These are phyloP conservation scores for Cystobasidium tubakii DNA, from an alignment of 768 basidiomycete genomes.

Conservation along the genomic window DNA sequence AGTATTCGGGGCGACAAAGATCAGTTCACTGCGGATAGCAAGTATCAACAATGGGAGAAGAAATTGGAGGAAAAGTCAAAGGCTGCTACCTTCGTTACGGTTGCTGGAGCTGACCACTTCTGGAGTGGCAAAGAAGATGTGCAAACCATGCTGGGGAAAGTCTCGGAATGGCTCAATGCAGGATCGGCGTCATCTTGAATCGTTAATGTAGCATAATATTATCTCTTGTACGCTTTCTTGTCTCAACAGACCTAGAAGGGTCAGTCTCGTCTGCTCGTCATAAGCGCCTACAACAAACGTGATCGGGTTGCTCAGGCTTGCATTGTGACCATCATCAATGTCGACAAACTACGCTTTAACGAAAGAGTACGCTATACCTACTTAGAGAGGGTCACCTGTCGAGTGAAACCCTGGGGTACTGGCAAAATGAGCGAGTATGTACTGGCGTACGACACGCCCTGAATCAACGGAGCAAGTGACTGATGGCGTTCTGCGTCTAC, in stretches of 20 bases:
- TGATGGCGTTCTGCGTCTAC: not conserved
- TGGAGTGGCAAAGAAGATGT: conserved; percentile 34
- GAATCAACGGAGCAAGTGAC: not conserved
- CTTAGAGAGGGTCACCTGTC: not conserved
- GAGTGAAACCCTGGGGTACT: not conserved
- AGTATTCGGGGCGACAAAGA: conserved; percentile 39
- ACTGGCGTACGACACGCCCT: not conserved
- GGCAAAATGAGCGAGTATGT: conserved; percentile 29
- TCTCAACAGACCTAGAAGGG: too few relatives aligned
- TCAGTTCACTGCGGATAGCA: conserved; percentile 38
- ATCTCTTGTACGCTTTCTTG: too few relatives aligned
- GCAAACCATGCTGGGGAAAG: not conserved
- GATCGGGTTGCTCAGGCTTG: too few relatives aligned
- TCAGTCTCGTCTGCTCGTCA: too few relatives aligned
- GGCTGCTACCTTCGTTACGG: conserved; percentile 12
- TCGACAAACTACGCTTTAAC: too few relatives aligned
- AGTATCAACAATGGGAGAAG: conserved; percentile 29
- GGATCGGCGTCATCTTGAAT: not conserved
- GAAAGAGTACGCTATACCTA: too few relatives aligned
- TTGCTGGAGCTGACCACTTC: conserved; percentile 44
- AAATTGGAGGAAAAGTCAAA: not conserved
- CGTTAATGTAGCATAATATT: not conserved
- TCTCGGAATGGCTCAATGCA: conserved; percentile 12
- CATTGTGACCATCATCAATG: too few relatives aligned
- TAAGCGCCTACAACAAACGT: too few relatives aligned